Evolutionary conservation across 2,329 filamentous ascomycete genomes (phyloP).

Genomic region (Fusarium chuoi): DNA sequence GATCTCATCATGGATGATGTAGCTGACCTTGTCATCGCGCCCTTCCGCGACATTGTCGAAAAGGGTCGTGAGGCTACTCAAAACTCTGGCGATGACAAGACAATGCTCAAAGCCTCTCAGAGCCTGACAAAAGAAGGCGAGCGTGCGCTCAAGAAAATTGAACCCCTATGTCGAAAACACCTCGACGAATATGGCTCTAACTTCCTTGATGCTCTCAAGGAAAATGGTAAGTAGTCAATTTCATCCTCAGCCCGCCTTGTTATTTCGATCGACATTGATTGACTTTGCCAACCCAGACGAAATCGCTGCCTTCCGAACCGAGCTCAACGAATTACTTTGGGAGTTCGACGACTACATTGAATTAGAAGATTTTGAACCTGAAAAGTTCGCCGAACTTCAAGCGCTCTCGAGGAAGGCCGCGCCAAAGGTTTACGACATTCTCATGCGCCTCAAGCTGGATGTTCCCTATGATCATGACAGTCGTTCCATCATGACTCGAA

Average conservation of each 20-base stretch:
- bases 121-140: slow-evolving; percentile 60
- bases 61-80: slow-evolving; percentile 59
- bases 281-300: slow-evolving; percentile 50
- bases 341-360: slow-evolving; percentile 67
- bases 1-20: slow-evolving; percentile 52
- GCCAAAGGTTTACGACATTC: slow-evolving; percentile 59
- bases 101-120: slow-evolving; percentile 62
- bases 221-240: slow-evolving; percentile 57
- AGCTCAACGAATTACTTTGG: slow-evolving; percentile 63
- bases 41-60: slow-evolving; percentile 64
- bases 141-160: slow-evolving; percentile 60
- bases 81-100: slow-evolving; percentile 57
- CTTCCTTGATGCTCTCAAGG: slow-evolving; percentile 63
- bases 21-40: slow-evolving; percentile 58
- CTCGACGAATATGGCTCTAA: slow-evolving; percentile 59
- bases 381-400: slow-evolving; percentile 61
- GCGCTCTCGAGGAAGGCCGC: slow-evolving; percentile 60
- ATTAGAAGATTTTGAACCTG: slow-evolving; percentile 60
- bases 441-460: slow-evolving; percentile 65
- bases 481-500: slow-evolving; percentile 44
- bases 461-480: slow-evolving; percentile 41
- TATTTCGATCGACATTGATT: slow-evolving; percentile 16
- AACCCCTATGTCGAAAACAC: slow-evolving; percentile 61
- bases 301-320: slow-evolving; percentile 59
- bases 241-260: not conserved